Evolutionary conservation across 1,139 yeast species (phyloP), one percentile per base, ranked within the genome.

Genomic region (Candida freyschussii): DNA sequence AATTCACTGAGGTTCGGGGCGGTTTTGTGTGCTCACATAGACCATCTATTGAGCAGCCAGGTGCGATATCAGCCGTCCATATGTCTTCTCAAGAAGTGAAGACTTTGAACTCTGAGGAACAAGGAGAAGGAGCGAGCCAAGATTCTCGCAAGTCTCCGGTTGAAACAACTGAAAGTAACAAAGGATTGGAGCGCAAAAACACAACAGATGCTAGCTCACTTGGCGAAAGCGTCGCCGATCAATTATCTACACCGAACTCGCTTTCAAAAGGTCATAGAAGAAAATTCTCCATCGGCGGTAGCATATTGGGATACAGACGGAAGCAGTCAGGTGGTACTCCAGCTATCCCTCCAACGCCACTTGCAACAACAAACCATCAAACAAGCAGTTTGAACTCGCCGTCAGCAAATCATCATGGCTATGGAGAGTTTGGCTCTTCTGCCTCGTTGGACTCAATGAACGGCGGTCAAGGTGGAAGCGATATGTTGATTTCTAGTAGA

Each of bases 1-100:
- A 78, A 44, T 89, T 74, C 55, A 83, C 79, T 44, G 98, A 91
- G 59, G 95, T 91, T 16, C 82, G 82, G 52, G 97, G 97, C 36
- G 98, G 97, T 1, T 91, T 91, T 56, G 72, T 84, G 21, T 91
- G 98, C 62, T 69, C 78, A 10, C 91, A 83, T 55, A 69, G 74
- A 3, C 53, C 55, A 17, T 50, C 55, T 2, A 48, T 50, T 21
- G 42, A 35, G 20, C 39, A 26, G 26, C 32, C 39, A 13, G 33
- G 23, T 9, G 33, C 55, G 15, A 56, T 63, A 11, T 55, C 56
- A 19, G 51, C 52, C 12, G 7, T 13, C n/a, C 30, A 33, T 13
- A 12, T 69, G 12, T 47, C 45, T 2, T 26, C 42, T 4, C 21
- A 30, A 5, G 28, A 43, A 28, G 44, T 21, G 13, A 33, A 22